Conservation (phyloP, 2,329 filamentous ascomycete genomes). For the Exophiala oligosperma region DNA sequence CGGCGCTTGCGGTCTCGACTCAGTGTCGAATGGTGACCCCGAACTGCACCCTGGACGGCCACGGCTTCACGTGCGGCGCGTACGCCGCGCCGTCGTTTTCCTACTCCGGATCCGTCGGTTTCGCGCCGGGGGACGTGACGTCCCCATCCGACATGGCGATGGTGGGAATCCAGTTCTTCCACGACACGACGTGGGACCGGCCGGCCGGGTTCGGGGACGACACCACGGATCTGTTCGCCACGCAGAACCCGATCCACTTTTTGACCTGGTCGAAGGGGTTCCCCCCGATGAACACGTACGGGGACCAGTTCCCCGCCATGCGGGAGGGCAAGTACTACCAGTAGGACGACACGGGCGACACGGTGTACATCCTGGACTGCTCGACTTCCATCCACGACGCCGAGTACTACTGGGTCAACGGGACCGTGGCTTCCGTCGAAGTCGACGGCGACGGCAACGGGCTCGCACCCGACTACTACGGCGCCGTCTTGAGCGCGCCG, state of each 20-base stretch:
- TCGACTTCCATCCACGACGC: constrained; percentile 13
- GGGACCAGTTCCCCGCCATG: constrained; percentile 3
- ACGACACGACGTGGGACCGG: no score
- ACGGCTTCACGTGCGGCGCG: constrained; percentile 9
- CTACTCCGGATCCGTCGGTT: no score
- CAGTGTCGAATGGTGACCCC: constrained; percentile 1
- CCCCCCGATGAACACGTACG: no score
- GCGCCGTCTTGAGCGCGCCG: constrained; percentile 16
- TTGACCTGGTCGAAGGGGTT: no score
- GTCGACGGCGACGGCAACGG: neutral
- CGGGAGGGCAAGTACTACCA: neutral
- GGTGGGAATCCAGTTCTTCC: no score
- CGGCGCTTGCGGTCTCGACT: neutral
- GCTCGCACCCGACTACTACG: constrained; percentile 3
- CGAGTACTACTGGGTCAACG: constrained; percentile 21
- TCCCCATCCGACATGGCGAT: no score
- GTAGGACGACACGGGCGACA: constrained; percentile 6
- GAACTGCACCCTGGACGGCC: constrained; percentile 7
- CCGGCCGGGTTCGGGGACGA: no score
- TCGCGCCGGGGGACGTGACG: no score
- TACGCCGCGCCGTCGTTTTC: neutral
- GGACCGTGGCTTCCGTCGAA: constrained; percentile 2
- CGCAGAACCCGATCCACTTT: no score
- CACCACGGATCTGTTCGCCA: no score
- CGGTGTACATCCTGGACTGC: constrained; percentile 20